Conservation (phyloP, 192 early-diverging fungal genomes). For the Coemansia javaensis region DNA sequence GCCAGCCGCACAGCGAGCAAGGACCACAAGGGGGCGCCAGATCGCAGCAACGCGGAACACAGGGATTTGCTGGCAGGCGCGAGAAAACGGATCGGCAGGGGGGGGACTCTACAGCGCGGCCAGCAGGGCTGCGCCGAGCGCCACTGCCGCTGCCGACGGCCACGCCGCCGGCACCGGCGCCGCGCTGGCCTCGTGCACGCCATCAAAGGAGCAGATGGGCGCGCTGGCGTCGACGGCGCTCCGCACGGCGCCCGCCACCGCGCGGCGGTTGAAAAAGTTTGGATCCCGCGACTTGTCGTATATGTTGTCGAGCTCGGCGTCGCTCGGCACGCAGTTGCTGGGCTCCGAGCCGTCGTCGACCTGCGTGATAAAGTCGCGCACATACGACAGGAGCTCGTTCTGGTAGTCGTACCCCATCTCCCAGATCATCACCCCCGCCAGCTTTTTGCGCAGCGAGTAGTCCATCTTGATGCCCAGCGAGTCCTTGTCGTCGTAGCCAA, state of each 20-base stretch:
- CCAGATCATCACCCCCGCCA: conserved; percentile 74
- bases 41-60: too few relatives aligned
- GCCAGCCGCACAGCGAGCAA: too few relatives aligned
- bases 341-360: conserved; percentile 23
- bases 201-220: conserved; percentile 36
- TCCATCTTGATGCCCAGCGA: conserved; percentile 62
- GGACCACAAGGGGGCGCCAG: too few relatives aligned
- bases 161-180: not conserved
- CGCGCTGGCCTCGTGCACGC: conserved; percentile 5
- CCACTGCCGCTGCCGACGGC: not conserved
- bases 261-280: conserved; percentile 38
- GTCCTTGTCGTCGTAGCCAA: conserved; percentile 70
- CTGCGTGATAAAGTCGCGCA: conserved; percentile 38
- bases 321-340: conserved; percentile 38
- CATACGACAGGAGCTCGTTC: conserved; percentile 56
- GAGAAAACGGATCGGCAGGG: too few relatives aligned
- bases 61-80: too few relatives aligned
- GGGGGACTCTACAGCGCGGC: not conserved
- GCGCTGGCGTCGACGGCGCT: conserved; percentile 5
- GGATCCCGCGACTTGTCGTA: conserved; percentile 35
- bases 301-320: conserved; percentile 28
- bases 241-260: conserved; percentile 1
- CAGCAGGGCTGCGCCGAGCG: not conserved
- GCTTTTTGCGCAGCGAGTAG: conserved; percentile 54
- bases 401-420: conserved; percentile 65